Evolutionary conservation across 768 basidiomycete genomes (phyloP), one percentile per base, ranked within the genome.

Genomic region (Lactifluus subvellereus): DNA sequence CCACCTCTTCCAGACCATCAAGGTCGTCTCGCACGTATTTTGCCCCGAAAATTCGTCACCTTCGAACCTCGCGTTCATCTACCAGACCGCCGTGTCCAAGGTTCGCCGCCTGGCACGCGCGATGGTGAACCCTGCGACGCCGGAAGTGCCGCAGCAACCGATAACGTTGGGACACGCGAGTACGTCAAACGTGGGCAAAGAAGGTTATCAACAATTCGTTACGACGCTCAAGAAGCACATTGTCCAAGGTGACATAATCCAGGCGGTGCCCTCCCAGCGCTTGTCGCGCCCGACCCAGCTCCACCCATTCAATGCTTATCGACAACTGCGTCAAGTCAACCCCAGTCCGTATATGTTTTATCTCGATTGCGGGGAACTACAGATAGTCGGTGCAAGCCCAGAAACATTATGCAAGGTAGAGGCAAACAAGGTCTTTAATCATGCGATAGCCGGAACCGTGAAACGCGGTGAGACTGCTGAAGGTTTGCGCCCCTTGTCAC

Each of bases 331-430:
- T 50, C 88, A 95, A 70, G 84, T 98, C 65, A 99, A 99, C 70
- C 97, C 97, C 1, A 96, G 93, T 59, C 97, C 97, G 16, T 98
- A 99, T 76, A 98, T 97, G 95, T 99, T 95, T 76, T 99, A 94
- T 72, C 74, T 99, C 69, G 91, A 98, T 69, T 96, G 94, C 68
- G 91, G 91, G 6, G 92, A 92, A 59, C 72, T 96, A 11, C 94
- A 98, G 74, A 80, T 99, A 40, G 94, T 98, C n/a, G 97, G 97
- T 11, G 97, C 97, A 2, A 96, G 93, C 69, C 97, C 97, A 0
- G 97, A 99, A 76, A 98, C 95, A 5, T 79, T 99, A 4, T 98
- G 97, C 77, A 98, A 95, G 73, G 94, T 99, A 27, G 87, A 92
- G 74, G 82, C 79, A 70, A 91, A 94, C 71, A 87, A 91, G 61